Evolutionary conservation across 1,284 basidiomycete genomes (phyloP), one percentile per base, ranked within the genome.

Genomic region (Microbotryomycetes sp.): DNA sequence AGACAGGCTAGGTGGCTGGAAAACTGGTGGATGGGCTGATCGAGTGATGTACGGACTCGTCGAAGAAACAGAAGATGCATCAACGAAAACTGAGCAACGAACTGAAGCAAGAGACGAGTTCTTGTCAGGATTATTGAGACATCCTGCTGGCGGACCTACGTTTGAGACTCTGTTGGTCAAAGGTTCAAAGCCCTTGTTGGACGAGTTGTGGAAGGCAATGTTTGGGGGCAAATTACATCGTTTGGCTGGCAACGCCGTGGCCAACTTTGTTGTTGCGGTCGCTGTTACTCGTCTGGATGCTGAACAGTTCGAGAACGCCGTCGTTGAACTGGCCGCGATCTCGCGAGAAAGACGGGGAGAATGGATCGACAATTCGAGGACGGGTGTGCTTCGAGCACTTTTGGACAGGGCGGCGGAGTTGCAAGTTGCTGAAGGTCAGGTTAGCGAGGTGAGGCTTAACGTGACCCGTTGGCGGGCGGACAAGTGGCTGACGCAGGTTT

Each of bases 231-330:
- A 86, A 68, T 77, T 93, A 47, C 76, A 81, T 6, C 83, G 86
- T 64, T 79, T 94, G 28, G 84, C 87, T 4, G 66, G 66, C 25
- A 92, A 97, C 75, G 90, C 92, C 1, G 88, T 92, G 3, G 89
- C 88, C 25, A 96, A 96, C 74, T 97, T 91, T 71, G 90, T 94
- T 19, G 80, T 92, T 6, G 87, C 90, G 0, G 87, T 84, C 72
- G 87, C 85, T 0, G 67, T 93, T 16, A 81, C 82, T 54, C 79
- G 88, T 46, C 74, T 85, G 22, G 79, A 81, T 30, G 76, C 74
- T 6, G 76, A 78, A 5, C 82, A 86, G 63, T 73, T 94, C n/a
- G 71, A 75, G 4, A 80, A 80, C n/a, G 79, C 86, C 1, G 76
- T 85, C 47, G 76, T 77, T 54, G 83, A 85, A 63, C 81, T 89